Base-by-base conservation (phyloP, 495 filamentous ascomycete species). In the Aspergillus coremiiformis region DNA sequence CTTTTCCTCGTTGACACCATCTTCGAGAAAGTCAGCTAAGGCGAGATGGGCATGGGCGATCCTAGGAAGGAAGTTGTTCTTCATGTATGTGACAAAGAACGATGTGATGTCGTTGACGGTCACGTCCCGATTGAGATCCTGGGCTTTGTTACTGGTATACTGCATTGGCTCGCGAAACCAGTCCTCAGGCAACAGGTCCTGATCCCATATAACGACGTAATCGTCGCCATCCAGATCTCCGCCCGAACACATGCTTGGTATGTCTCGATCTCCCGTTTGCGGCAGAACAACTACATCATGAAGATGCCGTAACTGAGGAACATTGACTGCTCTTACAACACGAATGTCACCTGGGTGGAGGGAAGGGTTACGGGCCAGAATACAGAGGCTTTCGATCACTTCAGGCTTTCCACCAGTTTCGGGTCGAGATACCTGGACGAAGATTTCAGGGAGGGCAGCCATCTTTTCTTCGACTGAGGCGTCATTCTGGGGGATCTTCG, bases 151-250 rank as follows among this genome's bases (percentile, higher is more conserved):
- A 2, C 77, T 66, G 0, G 70, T 71, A 59, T 86, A 92, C 47
- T 83, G 71, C 89, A 96, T 95, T 0, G 92, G 85, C 2, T 74
- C 64, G 29, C 79, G 67, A 51, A 90, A 85, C 79, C 82, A 88
- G 43, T 85, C 71, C 0, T 49, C 39, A 2, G 90, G 90, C 22
- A 91, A 65, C 5, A 99, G 73, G 39, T 84, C 79, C 29, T 74
- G 59, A 57, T 99, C 90, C 93, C 93, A 99, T 30, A 96, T 87
- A 17, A 97, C 85, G 21, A 96, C 78, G 61, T 86, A 99, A 62
- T 97, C 94, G 58, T 99, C 93, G 0, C 93, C 93, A 67, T 99
- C 93, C 3, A 99, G 73, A 64, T 99, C 93, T 5, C 93, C 94
- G 2, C 93, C 93, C 5, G 93, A 95, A 56, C 90, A 93, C 93